These are phyloP conservation scores for Lachnellula cervina DNA, from an alignment of 2,329 filamentous ascomycete species.

Conservation along the genomic window DNA sequence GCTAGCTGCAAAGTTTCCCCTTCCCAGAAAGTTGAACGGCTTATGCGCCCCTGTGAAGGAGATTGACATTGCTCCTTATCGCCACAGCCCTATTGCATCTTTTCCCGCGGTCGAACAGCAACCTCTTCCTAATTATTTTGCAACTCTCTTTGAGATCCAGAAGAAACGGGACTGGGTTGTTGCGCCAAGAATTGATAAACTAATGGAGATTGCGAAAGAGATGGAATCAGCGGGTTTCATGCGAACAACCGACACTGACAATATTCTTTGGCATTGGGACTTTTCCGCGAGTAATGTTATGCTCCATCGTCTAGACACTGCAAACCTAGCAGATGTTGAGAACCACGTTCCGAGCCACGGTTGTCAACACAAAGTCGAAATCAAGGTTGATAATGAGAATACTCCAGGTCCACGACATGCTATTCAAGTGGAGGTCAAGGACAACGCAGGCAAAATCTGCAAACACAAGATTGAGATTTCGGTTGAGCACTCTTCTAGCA, in stretches of 20 bases:
- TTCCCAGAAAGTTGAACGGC: no score
- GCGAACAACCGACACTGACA: not conserved
- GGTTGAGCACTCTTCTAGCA: not conserved
- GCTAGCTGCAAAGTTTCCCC: no score
- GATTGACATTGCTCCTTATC: conserved; percentile 6
- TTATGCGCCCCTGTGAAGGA: no score
- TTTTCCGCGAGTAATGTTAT: conserved; percentile 5
- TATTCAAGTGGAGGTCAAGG: not conserved
- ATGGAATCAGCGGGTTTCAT: conserved; percentile 4
- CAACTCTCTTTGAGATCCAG: no score
- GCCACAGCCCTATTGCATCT: not conserved
- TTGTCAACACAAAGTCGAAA: not conserved
- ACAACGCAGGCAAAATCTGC: not conserved
- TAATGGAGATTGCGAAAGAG: conserved; percentile 9
- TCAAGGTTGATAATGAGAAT: not conserved
- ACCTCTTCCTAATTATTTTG: no score
- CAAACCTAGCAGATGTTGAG: no score
- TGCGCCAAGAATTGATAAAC: no score
- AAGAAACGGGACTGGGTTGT: no score
- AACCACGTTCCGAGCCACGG: no score
- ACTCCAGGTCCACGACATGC: not conserved
- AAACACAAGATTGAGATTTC: not conserved
- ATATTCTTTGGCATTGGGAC: conserved; percentile 20
- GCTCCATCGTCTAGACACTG: no score
- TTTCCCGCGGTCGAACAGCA: no score